Evolutionary conservation across 768 basidiomycete genomes (phyloP).

Genomic region (Mycena crocata): DNA sequence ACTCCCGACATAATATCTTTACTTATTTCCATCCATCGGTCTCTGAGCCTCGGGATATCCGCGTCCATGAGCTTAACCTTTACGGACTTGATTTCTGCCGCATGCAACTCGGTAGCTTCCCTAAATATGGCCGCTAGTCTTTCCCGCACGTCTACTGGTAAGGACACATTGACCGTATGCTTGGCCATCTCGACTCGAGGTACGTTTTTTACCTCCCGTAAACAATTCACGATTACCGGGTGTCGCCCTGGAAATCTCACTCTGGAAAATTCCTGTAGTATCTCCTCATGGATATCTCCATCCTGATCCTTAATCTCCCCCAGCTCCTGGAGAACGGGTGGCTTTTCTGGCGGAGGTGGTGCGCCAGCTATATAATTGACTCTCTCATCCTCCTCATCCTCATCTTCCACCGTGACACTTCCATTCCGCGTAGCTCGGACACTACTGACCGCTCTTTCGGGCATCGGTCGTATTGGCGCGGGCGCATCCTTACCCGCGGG

Average conservation of each 20-base stretch:
- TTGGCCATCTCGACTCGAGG: background rate
- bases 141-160: background rate
- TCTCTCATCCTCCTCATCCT: slow-evolving; percentile 2
- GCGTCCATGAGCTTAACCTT: background rate
- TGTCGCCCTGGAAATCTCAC: background rate
- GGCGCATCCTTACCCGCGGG: background rate
- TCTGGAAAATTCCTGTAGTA: background rate
- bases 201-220: too few species aligned
- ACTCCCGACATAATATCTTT: slow-evolving; percentile 39
- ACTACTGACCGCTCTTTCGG: background rate
- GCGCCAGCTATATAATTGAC: background rate
- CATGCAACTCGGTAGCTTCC: background rate
- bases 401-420: background rate
- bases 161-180: background rate
- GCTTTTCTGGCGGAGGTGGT: background rate
- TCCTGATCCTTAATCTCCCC: background rate
- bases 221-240: too few species aligned
- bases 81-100: background rate
- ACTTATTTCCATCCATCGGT: slow-evolving; percentile 37
- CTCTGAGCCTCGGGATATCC: slow-evolving; percentile 31
- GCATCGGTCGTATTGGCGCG: too few species aligned
- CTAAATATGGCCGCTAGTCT: background rate
- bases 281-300: background rate
- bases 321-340: background rate
- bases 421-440: background rate